Evolutionary conservation across 2,329 filamentous ascomycete genomes (phyloP).

Genomic region (Spiromastix sp.): DNA sequence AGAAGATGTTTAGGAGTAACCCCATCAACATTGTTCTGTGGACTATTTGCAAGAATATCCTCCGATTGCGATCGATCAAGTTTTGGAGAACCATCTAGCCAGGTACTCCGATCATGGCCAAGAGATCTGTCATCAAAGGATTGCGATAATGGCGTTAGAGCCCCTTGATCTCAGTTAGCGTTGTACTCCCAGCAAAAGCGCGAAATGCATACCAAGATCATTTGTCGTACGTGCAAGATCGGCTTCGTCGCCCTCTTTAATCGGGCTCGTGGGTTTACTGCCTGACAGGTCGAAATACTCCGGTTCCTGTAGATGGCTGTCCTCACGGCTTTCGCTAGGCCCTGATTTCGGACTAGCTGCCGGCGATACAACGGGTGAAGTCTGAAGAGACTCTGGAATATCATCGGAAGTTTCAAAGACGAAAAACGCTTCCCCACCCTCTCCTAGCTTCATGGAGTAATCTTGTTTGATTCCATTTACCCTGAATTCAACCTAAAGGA

Average conservation of each 20-base stretch:
- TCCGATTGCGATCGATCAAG: slow-evolving; percentile 45
- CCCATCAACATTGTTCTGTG: slow-evolving; percentile 26
- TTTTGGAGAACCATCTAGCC: slow-evolving; percentile 28
- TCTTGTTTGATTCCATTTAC: slow-evolving; percentile 89
- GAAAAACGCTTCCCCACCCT: slow-evolving; percentile 96
- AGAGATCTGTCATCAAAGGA: slow-evolving; percentile 25
- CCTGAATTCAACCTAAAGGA: slow-evolving; percentile 66
- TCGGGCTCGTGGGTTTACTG: slow-evolving; percentile 15
- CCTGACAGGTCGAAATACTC: slow-evolving; percentile 38
- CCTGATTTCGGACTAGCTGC: slow-evolving; percentile 59
- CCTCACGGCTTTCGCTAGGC: slow-evolving; percentile 20
- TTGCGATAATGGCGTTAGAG: slow-evolving; percentile 29
- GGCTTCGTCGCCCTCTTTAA: slow-evolving; percentile 8
- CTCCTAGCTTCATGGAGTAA: slow-evolving; percentile 96
- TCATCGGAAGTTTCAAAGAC: slow-evolving; percentile 90
- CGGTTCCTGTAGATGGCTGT: slow-evolving; percentile 36
- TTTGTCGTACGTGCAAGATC: slow-evolving; percentile 39
- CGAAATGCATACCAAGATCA: slow-evolving; percentile 36
- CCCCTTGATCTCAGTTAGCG: too few relatives aligned
- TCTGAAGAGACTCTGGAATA: slow-evolving; percentile 89
- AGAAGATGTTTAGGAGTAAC: neutral
- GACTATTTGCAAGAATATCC: slow-evolving; percentile 41
- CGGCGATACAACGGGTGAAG: slow-evolving; percentile 85
- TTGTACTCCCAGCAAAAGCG: too few relatives aligned
- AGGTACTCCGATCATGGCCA: slow-evolving; percentile 15